Base-by-base conservation (phyloP, 2,329 filamentous ascomycete species). In the Pseudogymnoascus sp. region DNA sequence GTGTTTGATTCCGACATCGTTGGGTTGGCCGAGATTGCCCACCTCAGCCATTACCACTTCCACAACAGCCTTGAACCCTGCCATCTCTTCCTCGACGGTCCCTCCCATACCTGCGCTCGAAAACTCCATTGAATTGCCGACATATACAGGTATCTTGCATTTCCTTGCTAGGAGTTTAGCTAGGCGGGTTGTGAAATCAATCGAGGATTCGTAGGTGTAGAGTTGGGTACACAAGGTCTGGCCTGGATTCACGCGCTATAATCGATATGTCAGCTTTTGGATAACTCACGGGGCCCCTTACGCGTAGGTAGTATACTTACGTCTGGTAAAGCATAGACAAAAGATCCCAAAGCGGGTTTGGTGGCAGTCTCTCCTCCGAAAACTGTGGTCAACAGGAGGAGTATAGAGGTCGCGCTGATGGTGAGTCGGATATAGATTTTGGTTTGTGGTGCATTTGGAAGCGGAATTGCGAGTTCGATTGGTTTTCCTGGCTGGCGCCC, bases 301-400 rank as follows among this genome's bases (percentile, higher is more conserved):
- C 33, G n/a, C 4, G 8, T 50, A 57, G 41, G 47, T 41, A 43
- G 14, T 38, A 62, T 35, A 71, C 78, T 68, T 77, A 96, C 94
- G 76, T 96, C 89, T 14, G 94, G 93, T 73, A 99, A 84, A 2
- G 92, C 90, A 72, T 96, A 97, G 50, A 97, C 90, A 71, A 97
- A 93, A 58, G 91, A 96, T 2, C 94, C 93, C 74, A 97, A 81
- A 58, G 82, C 77, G 39, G 82, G 77, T 6, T 79, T 72, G 7
- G 74, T 71, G 11, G 76, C 76, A n/a, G 74, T 72, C 41, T 84
- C 80, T 59, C 83, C 82, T 61, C 77, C 76, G 25, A 79, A 72
- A 3, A 81, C 78, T 0, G 85, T 87, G 1, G 84, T 84, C 50
- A 88, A 74, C 68, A 85, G 84, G n/a, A 88, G 72, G 60, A 85